Evolutionary conservation across 2,329 filamentous ascomycete genomes (phyloP).

Genomic region (Rhynchosporium secalis): DNA sequence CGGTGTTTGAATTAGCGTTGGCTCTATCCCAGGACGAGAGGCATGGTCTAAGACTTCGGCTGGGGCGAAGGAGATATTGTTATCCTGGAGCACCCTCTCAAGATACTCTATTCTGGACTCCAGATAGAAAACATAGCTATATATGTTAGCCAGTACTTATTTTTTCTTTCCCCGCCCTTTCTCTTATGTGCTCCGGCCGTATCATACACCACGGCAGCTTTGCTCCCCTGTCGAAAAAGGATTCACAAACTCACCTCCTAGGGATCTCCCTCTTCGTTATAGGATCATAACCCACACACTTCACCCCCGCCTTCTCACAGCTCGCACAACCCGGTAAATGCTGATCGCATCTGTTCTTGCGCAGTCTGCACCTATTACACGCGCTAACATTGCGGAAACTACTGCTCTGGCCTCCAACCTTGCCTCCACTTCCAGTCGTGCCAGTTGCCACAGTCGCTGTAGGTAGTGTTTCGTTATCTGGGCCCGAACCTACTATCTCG

Average conservation of each 20-base stretch:
- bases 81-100: conserved; percentile 69
- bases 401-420: conserved; percentile 56
- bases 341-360: conserved; percentile 96
- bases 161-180: neutral
- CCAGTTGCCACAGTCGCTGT: conserved; percentile 12
- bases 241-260: conserved; percentile 53
- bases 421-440: conserved; percentile 42
- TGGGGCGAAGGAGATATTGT: conserved; percentile 71
- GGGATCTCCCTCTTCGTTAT: conserved; percentile 96
- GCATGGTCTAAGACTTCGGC: conserved; percentile 68
- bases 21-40: conserved; percentile 44
- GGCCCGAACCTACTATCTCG: conserved; percentile 23
- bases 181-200: neutral
- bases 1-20: conserved; percentile 35
- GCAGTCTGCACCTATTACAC: conserved; percentile 86
- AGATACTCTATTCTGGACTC: conserved; percentile 84
- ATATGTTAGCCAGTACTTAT: conserved; percentile 2
- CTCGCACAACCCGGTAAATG: conserved; percentile 85
- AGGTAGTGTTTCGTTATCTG: conserved; percentile 2
- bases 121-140: conserved; percentile 89
- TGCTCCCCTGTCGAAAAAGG: neutral
- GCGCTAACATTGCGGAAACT: conserved; percentile 87
- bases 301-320: conserved; percentile 88
- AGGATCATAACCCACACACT: conserved; percentile 93
- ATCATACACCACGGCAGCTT: neutral